These are phyloP conservation scores for Bryoglossum gracile DNA, from an alignment of 495 filamentous ascomycete species.

Conservation along the genomic window DNA sequence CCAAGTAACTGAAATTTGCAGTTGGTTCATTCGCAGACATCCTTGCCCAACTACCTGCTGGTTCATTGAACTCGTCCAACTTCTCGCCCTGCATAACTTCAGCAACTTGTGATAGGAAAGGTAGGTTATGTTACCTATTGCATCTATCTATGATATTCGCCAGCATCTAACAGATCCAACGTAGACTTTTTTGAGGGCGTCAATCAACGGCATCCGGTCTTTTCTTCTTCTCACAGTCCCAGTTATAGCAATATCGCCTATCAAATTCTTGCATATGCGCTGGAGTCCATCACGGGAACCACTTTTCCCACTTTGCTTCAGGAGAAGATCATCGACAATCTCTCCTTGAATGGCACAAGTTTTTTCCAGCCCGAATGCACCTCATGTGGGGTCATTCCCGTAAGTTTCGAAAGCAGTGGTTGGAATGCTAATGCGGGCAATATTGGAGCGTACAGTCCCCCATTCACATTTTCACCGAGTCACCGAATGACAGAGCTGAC, in stretches of 20 bases:
- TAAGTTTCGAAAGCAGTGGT: no score
- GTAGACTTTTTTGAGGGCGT: constrained; percentile 30
- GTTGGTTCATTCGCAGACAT: no score
- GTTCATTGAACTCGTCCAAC: no score
- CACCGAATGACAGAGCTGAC: no score
- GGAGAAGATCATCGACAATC: constrained; percentile 24
- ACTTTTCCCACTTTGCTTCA: constrained; percentile 3
- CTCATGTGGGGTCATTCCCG: constrained; percentile 26
- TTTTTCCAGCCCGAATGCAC: constrained; percentile 14
- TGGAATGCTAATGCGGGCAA: no score
- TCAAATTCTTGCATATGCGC: constrained; percentile 31
- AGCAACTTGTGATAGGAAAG: neutral
- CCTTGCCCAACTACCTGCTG: no score
- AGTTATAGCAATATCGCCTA: constrained; percentile 36
- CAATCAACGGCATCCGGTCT: constrained; percentile 30
- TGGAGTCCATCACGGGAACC: constrained; percentile 31
- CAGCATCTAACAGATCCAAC: neutral
- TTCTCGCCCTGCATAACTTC: no score
- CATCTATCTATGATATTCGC: no score
- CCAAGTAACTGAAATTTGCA: no score
- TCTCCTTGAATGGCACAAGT: constrained; percentile 27
- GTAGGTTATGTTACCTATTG: neutral
- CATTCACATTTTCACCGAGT: no score
- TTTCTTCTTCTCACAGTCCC: constrained; percentile 31
- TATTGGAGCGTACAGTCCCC: no score